Percentiles rank a stretch among this genome's conserved stretches.
phyloP scores from a whole-genome alignment of 2,329 filamentous ascomycete species.

The Dendrostoma leiphaemia region DNA sequence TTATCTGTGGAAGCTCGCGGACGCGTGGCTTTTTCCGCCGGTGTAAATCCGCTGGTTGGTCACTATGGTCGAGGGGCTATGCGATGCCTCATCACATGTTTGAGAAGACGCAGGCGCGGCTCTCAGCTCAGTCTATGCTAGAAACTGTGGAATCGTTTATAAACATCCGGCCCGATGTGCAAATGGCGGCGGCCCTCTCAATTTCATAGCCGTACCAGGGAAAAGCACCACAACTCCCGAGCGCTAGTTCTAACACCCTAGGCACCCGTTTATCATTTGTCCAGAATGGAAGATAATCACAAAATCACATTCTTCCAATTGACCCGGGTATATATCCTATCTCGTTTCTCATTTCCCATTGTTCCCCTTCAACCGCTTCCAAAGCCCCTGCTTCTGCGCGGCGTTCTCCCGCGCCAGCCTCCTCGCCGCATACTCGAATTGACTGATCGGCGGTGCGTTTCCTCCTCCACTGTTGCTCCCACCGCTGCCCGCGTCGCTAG shows the following conservation, averaged over 20 bases:
- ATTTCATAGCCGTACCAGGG: no score
- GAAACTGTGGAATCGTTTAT: no score
- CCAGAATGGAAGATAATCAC: no score
- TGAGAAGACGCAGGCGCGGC: not conserved
- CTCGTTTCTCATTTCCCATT: slow-evolving; percentile 16
- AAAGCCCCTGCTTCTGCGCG: slow-evolving; percentile 22
- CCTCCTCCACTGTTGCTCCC: slow-evolving; percentile 1
- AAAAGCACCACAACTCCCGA: no score
- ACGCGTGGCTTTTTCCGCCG: not conserved
- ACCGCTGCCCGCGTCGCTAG: not conserved
- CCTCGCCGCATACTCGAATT: slow-evolving; percentile 33
- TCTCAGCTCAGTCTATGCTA: not conserved
- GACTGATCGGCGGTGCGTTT: slow-evolving; percentile 32
- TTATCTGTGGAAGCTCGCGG: not conserved
- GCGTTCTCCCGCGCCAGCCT: slow-evolving; percentile 2
- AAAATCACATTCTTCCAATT: no score
- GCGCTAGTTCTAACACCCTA: no score
- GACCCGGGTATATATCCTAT: no score
- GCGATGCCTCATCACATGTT: not conserved
- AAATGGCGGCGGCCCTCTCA: no score
- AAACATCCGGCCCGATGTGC: no score
- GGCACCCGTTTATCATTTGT: no score
- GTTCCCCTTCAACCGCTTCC: slow-evolving; percentile 25
- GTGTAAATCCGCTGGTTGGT: not conserved
- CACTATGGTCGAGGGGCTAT: not conserved